These are phyloP conservation scores for Solanum chaucha DNA, from an alignment of 257 asterid genomes.

Conservation along the genomic window DNA sequence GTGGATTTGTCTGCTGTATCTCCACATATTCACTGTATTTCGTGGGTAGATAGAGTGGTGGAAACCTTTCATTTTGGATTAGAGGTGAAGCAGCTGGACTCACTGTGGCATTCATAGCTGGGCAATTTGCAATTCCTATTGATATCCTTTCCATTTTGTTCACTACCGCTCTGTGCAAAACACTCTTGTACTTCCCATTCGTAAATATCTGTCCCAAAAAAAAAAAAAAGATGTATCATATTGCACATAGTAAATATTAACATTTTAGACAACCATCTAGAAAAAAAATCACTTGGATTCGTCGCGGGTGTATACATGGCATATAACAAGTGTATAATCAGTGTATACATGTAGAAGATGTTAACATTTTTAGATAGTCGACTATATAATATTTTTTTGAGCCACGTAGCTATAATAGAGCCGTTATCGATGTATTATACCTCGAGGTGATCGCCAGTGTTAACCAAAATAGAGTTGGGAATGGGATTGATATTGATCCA, in stretches of 20 bases:
- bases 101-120: conserved; percentile 43
- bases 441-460: conserved; percentile 34
- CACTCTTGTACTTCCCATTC: conserved; percentile 78
- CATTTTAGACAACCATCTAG: not conserved
- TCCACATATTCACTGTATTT: conserved; percentile 49
- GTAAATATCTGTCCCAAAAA: conserved; percentile 40
- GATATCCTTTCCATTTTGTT: conserved; percentile 57
- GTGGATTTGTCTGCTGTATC: conserved; percentile 43
- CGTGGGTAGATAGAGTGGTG: conserved; percentile 28
- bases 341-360: not conserved
- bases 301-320: not conserved
- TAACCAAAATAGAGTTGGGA: conserved; percentile 58
- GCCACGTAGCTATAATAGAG: not conserved
- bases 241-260: not conserved
- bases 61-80: conserved; percentile 6
- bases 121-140: conserved; percentile 49
- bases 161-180: conserved; percentile 61
- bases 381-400: not conserved
- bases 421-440: not conserved
- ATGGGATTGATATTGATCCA: conserved; percentile 46
- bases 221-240: not conserved
- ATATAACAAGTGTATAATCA: not conserved
- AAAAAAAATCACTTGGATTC: not conserved
- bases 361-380: not conserved
- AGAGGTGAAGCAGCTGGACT: conserved; percentile 29